Percentiles rank a stretch among this genome's conserved stretches.
Evolutionary conservation across 768 basidiomycete species (phyloP).

Genomic region (Rhodotorula sphaerocarpa): DNA sequence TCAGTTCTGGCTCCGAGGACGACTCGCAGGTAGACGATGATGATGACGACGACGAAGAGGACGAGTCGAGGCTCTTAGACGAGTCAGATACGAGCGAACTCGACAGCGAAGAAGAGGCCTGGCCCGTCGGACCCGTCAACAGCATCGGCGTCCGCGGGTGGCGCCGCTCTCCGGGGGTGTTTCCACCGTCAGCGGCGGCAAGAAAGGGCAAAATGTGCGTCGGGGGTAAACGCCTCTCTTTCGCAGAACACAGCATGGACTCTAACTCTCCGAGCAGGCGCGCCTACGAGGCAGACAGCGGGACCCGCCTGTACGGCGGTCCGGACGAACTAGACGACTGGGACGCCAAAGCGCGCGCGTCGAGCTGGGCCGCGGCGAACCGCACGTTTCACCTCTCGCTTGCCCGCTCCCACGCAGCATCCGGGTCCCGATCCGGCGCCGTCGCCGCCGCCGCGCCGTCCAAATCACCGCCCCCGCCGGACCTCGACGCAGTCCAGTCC

Average conservation of each 20-base stretch:
- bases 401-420: slow-evolving; percentile 12
- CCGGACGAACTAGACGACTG: slow-evolving; percentile 19
- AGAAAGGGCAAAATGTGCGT: slow-evolving; percentile 22
- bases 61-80: neutral
- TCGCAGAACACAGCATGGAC: neutral
- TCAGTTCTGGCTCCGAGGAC: neutral
- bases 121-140: slow-evolving; percentile 31
- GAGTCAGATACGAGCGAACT: neutral
- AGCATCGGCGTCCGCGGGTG: slow-evolving; percentile 17
- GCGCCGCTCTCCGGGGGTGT: neutral
- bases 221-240: too few relatives aligned
- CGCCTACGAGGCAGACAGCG: neutral
- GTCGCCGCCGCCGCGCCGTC: neutral
- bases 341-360: slow-evolving; percentile 16
- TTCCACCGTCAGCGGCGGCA: neutral
- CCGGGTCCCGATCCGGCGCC: slow-evolving; percentile 9
- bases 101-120: slow-evolving; percentile 31
- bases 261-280: neutral
- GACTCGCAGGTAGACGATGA: neutral
- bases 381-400: slow-evolving; percentile 31
- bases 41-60: neutral
- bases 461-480: neutral
- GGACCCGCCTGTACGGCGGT: neutral
- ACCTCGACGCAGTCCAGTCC: slow-evolving; percentile 14
- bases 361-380: slow-evolving; percentile 34